Conservation (phyloP, 148 eudicot species). For the Suaeda aralocaspica region DNA sequence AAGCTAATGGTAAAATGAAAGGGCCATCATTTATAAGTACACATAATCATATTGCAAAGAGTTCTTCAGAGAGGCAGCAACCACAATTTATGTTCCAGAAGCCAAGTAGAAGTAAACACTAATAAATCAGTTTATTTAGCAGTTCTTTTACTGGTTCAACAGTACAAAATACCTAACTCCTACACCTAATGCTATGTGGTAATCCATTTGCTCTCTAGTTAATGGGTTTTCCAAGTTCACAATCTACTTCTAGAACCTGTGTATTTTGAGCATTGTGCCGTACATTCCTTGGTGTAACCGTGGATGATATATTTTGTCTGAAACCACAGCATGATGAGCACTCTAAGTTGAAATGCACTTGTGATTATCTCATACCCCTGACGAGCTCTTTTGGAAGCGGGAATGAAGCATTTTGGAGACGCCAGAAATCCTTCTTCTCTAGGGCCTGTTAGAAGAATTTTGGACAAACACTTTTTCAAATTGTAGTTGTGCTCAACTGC, state of each 20-base stretch:
- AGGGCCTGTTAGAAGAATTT: not conserved
- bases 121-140: slow-evolving; percentile 20
- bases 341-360: not conserved
- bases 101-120: slow-evolving; percentile 21
- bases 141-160: slow-evolving; percentile 16
- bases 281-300: too few species aligned
- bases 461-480: not conserved
- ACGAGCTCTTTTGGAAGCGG: not conserved
- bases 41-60: slow-evolving; percentile 20
- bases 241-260: too few species aligned
- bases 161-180: not conserved
- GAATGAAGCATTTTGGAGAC: not conserved
- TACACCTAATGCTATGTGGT: not conserved
- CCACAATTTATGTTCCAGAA: slow-evolving; percentile 12
- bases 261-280: too few species aligned
- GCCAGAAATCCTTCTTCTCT: not conserved
- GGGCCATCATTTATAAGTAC: slow-evolving; percentile 24
- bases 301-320: not conserved
- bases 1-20: slow-evolving; percentile 25
- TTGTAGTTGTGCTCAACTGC: not conserved
- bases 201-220: not conserved
- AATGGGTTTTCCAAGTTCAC: too few species aligned
- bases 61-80: slow-evolving; percentile 23
- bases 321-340: not conserved
- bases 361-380: not conserved